Evolutionary conservation across 192 early-diverging fungal species (phyloP).

Genomic region (Dissophora ornata): DNA sequence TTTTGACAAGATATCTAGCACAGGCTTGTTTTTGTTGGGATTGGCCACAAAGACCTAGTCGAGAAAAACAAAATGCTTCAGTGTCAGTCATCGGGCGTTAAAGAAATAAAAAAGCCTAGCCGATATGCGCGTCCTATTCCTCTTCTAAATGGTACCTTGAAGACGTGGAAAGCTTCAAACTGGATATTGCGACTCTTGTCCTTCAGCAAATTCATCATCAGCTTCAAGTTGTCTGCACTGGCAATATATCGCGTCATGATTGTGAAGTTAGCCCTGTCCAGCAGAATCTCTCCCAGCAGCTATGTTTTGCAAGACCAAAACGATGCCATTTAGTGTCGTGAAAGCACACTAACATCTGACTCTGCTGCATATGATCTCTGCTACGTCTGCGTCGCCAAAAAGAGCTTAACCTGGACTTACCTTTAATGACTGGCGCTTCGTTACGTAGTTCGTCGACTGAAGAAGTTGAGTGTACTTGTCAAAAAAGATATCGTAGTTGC

Average conservation of each 20-base stretch:
- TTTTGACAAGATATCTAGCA: constrained; percentile 90
- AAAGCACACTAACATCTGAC: too few relatives aligned
- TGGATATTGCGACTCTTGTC: constrained; percentile 98
- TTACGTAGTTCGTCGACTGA: constrained; percentile 96
- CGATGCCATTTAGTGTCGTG: neutral
- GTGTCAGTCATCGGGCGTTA: too few relatives aligned
- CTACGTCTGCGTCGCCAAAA: too few relatives aligned
- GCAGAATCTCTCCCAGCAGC: constrained; percentile 95
- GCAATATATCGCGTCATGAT: constrained; percentile 97
- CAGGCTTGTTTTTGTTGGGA: constrained; percentile 93
- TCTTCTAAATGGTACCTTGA: too few relatives aligned
- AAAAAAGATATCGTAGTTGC: constrained; percentile 94
- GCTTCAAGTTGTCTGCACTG: constrained; percentile 91
- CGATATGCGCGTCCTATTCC: too few relatives aligned
- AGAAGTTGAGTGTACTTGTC: constrained; percentile 86
- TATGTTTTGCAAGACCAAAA: constrained; percentile 42
- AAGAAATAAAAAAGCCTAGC: too few relatives aligned
- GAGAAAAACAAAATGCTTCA: neutral
- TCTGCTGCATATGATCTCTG: too few relatives aligned
- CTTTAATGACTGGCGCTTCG: constrained; percentile 98
- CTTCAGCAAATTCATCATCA: constrained; percentile 97
- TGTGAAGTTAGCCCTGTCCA: constrained; percentile 94
- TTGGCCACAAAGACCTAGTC: constrained; percentile 96
- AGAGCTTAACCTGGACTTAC: too few relatives aligned
- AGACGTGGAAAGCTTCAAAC: constrained; percentile 99